These are phyloP conservation scores for Antrodiella citrinella DNA, from an alignment of 768 basidiomycete species.

Conservation along the genomic window DNA sequence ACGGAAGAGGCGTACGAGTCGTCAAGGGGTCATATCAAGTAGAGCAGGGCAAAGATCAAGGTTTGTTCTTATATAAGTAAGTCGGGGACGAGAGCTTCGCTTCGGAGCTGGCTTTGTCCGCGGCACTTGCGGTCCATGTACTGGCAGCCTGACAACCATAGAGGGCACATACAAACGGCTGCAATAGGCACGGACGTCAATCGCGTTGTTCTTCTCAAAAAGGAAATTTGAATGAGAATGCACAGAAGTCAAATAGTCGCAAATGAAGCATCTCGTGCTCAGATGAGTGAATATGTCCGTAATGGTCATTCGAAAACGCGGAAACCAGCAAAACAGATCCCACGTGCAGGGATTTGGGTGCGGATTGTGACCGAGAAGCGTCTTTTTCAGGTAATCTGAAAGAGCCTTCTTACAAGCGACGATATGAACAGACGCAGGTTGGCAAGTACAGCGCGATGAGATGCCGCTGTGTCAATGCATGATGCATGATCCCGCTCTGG, in stretches of 20 bases:
- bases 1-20: constrained; percentile 19
- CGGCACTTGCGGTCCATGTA: constrained; percentile 13
- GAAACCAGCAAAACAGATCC: constrained; percentile 2
- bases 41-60: constrained; percentile 15
- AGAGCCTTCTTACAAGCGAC: background rate
- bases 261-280: background rate
- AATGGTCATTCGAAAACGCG: background rate
- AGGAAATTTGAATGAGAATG: constrained; percentile 20
- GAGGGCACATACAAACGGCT: constrained; percentile 23
- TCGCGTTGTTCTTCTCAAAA: constrained; percentile 16
- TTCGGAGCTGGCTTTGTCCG: constrained; percentile 18
- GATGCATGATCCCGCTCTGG: background rate
- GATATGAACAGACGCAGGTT: background rate
- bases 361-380: background rate
- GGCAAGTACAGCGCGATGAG: background rate
- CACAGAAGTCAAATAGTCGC: background rate
- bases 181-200: constrained; percentile 13
- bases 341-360: constrained; percentile 1
- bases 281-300: constrained; percentile 5
- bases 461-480: background rate
- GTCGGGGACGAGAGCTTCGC: constrained; percentile 6
- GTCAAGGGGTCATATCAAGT: constrained; percentile 21
- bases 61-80: constrained; percentile 25
- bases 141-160: constrained; percentile 13
- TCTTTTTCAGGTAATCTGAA: background rate